phyloP scores from a whole-genome alignment of 2,329 filamentous ascomycete genomes.

The Grosmannia huntii region DNA sequence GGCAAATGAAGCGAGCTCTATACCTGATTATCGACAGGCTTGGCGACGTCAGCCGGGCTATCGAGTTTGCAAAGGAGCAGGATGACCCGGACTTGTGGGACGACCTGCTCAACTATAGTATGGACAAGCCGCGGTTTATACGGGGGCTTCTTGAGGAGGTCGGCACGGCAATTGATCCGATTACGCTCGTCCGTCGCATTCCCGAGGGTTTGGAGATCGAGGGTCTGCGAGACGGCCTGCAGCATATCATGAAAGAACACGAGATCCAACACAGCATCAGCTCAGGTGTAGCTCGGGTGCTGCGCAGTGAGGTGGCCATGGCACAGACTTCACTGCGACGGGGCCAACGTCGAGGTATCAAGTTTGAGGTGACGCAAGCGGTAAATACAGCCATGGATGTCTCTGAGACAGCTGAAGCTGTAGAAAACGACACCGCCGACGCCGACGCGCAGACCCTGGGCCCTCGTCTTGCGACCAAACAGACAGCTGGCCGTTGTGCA shows the following conservation, averaged over 20 bases:
- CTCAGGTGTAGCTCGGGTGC: conserved; percentile 73
- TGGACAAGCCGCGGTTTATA: conserved; percentile 96
- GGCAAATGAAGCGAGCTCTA: conserved; percentile 81
- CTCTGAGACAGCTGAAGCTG: background rate
- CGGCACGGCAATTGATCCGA: conserved; percentile 84
- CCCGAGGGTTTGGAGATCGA: conserved; percentile 89
- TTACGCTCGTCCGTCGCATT: conserved; percentile 78
- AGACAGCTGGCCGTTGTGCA: conserved; percentile 39
- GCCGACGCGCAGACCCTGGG: conserved; percentile 20
- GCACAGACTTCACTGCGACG: conserved; percentile 70
- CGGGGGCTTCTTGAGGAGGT: conserved; percentile 84
- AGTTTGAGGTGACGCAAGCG: conserved; percentile 57
- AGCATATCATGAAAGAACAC: conserved; percentile 87
- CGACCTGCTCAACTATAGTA: conserved; percentile 84
- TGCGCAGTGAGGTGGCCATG: conserved; percentile 73
- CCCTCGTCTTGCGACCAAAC: too few relatives aligned
- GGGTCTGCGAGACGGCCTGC: conserved; percentile 75
- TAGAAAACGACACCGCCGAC: background rate
- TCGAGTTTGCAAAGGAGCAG: conserved; percentile 87
- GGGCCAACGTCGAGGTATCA: conserved; percentile 75
- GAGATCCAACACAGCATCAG: conserved; percentile 92
- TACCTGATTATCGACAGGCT: conserved; percentile 91
- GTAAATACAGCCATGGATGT: conserved; percentile 15
- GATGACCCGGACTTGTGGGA: conserved; percentile 90
- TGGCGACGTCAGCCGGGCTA: conserved; percentile 81